Evolutionary conservation across 805 yeast genomes (phyloP).

Genomic region (Starmerella floricola): DNA sequence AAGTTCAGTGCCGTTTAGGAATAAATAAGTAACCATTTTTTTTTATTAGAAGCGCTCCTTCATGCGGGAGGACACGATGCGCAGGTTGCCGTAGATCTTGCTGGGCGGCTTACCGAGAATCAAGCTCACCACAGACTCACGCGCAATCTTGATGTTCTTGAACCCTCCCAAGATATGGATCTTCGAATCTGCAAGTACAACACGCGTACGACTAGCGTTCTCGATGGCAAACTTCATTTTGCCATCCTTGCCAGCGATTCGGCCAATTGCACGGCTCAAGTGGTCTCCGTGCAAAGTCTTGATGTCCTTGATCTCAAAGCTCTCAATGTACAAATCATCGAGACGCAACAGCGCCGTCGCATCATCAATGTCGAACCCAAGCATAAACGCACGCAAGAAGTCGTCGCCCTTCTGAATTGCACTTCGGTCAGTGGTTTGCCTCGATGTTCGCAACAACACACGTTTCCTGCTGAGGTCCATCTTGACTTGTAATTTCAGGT

Average conservation of each 20-base stretch:
- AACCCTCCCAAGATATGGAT: conserved; percentile 96
- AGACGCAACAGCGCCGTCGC: conserved; percentile 87
- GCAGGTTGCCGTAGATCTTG: conserved; percentile 90
- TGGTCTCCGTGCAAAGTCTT: conserved; percentile 93
- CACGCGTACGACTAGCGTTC: conserved; percentile 95
- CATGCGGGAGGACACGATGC: conserved; percentile 93
- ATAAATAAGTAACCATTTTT: not conserved
- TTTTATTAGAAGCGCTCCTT: conserved; percentile 88
- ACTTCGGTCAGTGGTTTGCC: conserved; percentile 76
- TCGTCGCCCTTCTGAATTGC: conserved; percentile 98
- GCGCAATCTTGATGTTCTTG: conserved; percentile 95
- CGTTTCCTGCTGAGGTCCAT: conserved; percentile 76
- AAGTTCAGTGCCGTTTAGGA: not conserved
- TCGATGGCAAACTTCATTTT: conserved; percentile 97
- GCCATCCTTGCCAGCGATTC: conserved; percentile 99
- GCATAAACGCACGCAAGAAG: conserved; percentile 84
- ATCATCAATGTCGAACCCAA: conserved; percentile 95
- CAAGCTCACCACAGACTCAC: conserved; percentile 88
- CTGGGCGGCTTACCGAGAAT: conserved; percentile 98
- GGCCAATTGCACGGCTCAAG: conserved; percentile 95
- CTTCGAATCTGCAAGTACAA: conserved; percentile 91
- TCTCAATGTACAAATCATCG: conserved; percentile 92
- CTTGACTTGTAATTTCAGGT: conserved; percentile 85
- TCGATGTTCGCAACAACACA: conserved; percentile 76
- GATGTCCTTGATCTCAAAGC: conserved; percentile 93